Conservation (phyloP, 345 rosid species). For the Excoecaria agallocha region DNA sequence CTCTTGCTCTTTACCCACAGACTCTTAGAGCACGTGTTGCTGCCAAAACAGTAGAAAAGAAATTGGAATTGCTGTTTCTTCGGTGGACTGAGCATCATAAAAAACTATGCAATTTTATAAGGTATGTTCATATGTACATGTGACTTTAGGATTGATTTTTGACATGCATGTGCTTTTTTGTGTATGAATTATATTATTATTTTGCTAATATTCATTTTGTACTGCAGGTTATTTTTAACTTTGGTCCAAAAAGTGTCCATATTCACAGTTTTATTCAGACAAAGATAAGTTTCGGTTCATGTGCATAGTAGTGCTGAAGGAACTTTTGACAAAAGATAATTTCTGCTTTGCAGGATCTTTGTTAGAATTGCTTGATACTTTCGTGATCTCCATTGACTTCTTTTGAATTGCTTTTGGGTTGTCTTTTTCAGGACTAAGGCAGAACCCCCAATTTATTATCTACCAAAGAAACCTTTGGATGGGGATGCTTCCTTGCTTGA, state of each 20-base stretch:
- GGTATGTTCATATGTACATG: slow-evolving; percentile 31
- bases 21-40: slow-evolving; percentile 89
- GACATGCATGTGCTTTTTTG: too few species aligned
- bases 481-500: slow-evolving; percentile 50
- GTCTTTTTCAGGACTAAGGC: slow-evolving; percentile 73
- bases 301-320: slow-evolving; percentile 59
- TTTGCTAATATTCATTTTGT: slow-evolving; percentile 10
- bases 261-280: slow-evolving; percentile 92
- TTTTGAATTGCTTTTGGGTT: slow-evolving; percentile 32
- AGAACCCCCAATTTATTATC: slow-evolving; percentile 80
- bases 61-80: slow-evolving; percentile 90
- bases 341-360: slow-evolving; percentile 38
- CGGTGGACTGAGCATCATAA: slow-evolving; percentile 93
- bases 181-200: slow-evolving; percentile 12
- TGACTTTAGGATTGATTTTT: neutral
- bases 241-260: slow-evolving; percentile 98
- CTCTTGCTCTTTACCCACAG: slow-evolving; percentile 32
- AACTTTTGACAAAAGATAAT: slow-evolving; percentile 31
- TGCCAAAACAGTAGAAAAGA: slow-evolving; percentile 95
- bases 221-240: slow-evolving; percentile 95
- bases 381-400: slow-evolving; percentile 9
- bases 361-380: slow-evolving; percentile 28
- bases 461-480: slow-evolving; percentile 62
- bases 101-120: slow-evolving; percentile 87
- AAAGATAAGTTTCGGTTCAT: slow-evolving; percentile 92